Base-by-base conservation (phyloP, 129 eudicot species). In the Escallonia herrerae region DNA sequence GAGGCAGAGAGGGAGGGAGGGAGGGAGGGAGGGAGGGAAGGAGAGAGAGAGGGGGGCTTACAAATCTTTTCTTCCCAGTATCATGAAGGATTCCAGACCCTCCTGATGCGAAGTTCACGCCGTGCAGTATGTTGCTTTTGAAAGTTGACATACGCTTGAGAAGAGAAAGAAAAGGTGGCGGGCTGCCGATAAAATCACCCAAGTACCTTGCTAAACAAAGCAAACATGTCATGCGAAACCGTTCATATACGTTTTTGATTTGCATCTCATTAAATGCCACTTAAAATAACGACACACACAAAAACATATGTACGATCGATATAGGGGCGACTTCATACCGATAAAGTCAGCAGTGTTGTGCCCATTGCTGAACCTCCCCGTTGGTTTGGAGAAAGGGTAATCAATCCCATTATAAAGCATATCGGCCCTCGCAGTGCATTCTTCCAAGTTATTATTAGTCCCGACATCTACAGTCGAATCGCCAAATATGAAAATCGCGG, bases 381-480 rank as follows among this genome's bases (percentile, higher is more conserved):
- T 83, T 1, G 88, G 64, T 38, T 3, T 76, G 12, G 84, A 79
- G 67, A 11, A 51, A 39, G 71, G 77, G 59, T 58, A 83, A 76
- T 83, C 88, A 43, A 83, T 75, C 41, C 88, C 88, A 57, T 83
- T 39, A 54, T 79, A 69, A 64, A 49, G 84, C n/a, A 62, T 70
- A 56, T 83, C 49, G n/a, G 84, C 88, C 56, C 62, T 79, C 6
- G 88, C 81, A 0, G 48, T 48, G 22, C 80, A 64, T 3, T 13
- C 22, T 10, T 65, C 37, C 5, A 79, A 50, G 70, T 68, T 9
- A 59, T 72, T 83, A 64, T 83, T 83, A 65, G 88, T 83, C n/a
- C 88, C 88, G 39, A 78, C 88, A 78, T 83, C 88, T 4, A 49
- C 77, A 0, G 77, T 83, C 11, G 88, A 83, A 56, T 83, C 88